A percentile compares a stretch with the other conserved stretches of the same genome.
Conservation (phyloP, 495 filamentous ascomycete species). For the Penicillium pulvis region DNA sequence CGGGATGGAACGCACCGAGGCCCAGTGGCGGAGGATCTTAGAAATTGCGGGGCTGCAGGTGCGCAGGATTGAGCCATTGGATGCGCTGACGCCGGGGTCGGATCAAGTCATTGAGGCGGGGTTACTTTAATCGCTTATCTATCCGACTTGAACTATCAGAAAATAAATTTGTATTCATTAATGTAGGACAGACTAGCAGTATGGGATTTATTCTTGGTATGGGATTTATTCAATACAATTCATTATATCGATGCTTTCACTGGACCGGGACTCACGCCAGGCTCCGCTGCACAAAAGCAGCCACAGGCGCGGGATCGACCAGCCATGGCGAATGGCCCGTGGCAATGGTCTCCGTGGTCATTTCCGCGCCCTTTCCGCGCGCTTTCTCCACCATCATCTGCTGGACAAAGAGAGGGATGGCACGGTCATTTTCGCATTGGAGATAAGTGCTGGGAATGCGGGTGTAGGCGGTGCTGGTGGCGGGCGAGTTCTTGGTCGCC, state of each 20-base stretch:
- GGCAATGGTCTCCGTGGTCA: constrained; percentile 34
- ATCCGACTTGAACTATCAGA: too few relatives aligned
- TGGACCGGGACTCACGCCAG: background rate
- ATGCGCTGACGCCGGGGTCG: too few relatives aligned
- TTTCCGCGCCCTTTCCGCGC: constrained; percentile 27
- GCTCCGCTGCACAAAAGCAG: constrained; percentile 19
- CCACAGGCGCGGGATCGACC: constrained; percentile 26
- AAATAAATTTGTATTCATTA: too few relatives aligned
- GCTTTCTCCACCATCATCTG: constrained; percentile 42
- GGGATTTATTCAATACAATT: background rate
- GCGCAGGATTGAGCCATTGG: too few relatives aligned
- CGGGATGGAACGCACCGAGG: too few relatives aligned
- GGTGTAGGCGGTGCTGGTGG: constrained; percentile 33
- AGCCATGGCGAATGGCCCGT: constrained; percentile 40
- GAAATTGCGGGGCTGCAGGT: too few relatives aligned
- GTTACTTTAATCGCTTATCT: too few relatives aligned
- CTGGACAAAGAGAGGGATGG: constrained; percentile 40
- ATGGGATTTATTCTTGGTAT: too few relatives aligned
- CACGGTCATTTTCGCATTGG: constrained; percentile 38
- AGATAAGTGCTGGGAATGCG: constrained; percentile 35
- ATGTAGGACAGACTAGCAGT: too few relatives aligned
- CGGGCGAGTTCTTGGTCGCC: constrained; percentile 35
- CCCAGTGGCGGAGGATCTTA: too few relatives aligned
- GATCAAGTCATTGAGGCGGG: too few relatives aligned
- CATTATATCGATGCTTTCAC: background rate